Conservation (phyloP, 140 eudicot genomes). For the Cichorium intybus region DNA sequence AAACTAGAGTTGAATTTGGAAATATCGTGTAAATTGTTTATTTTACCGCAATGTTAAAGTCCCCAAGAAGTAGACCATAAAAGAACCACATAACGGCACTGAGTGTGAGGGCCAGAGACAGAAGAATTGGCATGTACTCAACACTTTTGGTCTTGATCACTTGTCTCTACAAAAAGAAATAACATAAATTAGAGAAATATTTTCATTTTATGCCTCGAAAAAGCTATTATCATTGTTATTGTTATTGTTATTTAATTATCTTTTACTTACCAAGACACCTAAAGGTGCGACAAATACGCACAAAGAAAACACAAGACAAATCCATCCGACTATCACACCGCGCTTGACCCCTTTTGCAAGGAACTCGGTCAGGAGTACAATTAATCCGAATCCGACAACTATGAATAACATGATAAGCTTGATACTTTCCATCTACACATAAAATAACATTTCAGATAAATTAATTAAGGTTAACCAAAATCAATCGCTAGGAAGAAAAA, state of each 20-base stretch:
- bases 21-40: neutral
- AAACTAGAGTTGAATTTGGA: neutral
- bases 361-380: slow-evolving; percentile 45
- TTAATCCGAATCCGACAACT: slow-evolving; percentile 56
- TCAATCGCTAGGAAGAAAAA: neutral
- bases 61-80: slow-evolving; percentile 66
- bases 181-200: neutral
- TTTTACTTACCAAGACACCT: slow-evolving; percentile 53
- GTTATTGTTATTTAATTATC: neutral
- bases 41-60: slow-evolving; percentile 53
- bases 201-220: neutral
- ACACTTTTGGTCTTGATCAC: slow-evolving; percentile 75
- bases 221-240: neutral
- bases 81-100: slow-evolving; percentile 86
- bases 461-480: neutral
- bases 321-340: slow-evolving; percentile 65
- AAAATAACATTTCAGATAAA: neutral
- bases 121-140: slow-evolving; percentile 68
- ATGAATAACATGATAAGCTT: slow-evolving; percentile 50
- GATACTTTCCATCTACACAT: slow-evolving; percentile 52
- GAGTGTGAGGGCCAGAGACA: slow-evolving; percentile 52
- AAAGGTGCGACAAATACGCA: slow-evolving; percentile 77
- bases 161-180: slow-evolving; percentile 45
- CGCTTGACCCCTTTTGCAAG: slow-evolving; percentile 40
- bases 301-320: slow-evolving; percentile 58